Evolutionary conservation across 1,284 basidiomycete species (phyloP), one percentile per base, ranked within the genome.

Genomic region (Neolentinus lepideus): DNA sequence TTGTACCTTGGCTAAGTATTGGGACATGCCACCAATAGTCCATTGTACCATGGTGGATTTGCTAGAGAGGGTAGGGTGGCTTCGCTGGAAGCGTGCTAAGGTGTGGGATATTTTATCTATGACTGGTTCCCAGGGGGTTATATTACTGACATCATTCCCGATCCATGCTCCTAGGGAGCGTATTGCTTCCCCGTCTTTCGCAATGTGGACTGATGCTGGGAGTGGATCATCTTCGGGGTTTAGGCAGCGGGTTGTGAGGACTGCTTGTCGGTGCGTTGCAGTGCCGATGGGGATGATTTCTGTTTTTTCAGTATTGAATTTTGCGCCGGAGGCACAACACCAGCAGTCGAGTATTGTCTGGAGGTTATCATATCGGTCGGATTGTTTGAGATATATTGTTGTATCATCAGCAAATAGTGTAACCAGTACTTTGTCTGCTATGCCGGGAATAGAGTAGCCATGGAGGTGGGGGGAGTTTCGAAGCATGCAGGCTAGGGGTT

Each of bases 231-330:
- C 47, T 0, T 52, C 10, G 0, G 46, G 31, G 43, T 54, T 24
- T 8, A 59, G 24, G 22, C 21, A 48, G 2, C 57, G 29, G 3
- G 29, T 54, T 38, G 19, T 19, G 12, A 54, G 45, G 24, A 58
- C n/a, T 11, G 52, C 26, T 24, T 46, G 36, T 2, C 64, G 25
- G 61, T 60, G 62, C 21, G 53, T 43, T 4, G 36, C 16, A 3
- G 38, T 27, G 1, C 71, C 71, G 0, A 72, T 61, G 0, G 70
- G 72, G 2, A 75, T 63, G 0, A 71, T 63, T 54, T 69, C 67
- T 0, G 70, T 74, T 55, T 74, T 74, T 1, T 52, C 51, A 0
- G 60, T 58, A 56, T 75, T 74, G 54, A 74, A 74, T 24, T 64
- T 66, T 0, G 71, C 69, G 0, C 61, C 62, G 2, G 71, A 67